A percentile compares a stretch with the other conserved stretches of the same genome.
Conservation (phyloP, 202 grass and related monocot species). For the Cymbopogon flexuosus region DNA sequence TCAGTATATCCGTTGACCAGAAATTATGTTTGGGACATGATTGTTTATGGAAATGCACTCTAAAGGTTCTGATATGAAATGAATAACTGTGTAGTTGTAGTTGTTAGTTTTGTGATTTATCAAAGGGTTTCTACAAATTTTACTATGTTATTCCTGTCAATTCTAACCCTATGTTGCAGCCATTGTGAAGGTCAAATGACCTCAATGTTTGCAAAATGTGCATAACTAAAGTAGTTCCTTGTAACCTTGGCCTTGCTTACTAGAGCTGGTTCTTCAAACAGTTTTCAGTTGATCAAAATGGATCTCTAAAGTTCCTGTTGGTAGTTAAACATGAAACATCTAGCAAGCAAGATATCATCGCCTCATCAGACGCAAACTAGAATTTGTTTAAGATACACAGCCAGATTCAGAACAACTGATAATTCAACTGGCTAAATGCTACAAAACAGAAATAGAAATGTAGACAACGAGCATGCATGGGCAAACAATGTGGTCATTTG, state of each 20-base stretch:
- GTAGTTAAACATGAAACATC: background rate
- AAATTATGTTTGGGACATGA: background rate
- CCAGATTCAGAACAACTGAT: slow-evolving; percentile 20
- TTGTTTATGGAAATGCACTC: background rate
- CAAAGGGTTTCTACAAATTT: background rate
- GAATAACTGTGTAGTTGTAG: background rate
- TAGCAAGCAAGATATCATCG: slow-evolving; percentile 9
- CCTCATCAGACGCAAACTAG: background rate
- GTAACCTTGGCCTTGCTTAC: too few species aligned
- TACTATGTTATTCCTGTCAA: background rate
- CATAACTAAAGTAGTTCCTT: too few species aligned
- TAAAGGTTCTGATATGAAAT: background rate
- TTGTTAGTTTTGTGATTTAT: background rate
- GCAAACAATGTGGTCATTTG: slow-evolving; percentile 13
- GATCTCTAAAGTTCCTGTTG: background rate
- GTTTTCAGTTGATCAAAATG: background rate
- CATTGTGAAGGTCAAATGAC: background rate
- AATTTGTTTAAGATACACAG: slow-evolving; percentile 24
- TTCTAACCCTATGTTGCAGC: background rate
- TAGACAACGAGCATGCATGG: slow-evolving; percentile 8
- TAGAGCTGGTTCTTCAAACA: background rate
- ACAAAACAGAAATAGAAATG: slow-evolving; percentile 1
- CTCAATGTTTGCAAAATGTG: background rate
- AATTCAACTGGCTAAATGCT: slow-evolving; percentile 28
- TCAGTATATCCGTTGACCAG: background rate